Base-by-base conservation (phyloP, 2,329 filamentous ascomycete genomes). In the Aspergillus amoenus region DNA sequence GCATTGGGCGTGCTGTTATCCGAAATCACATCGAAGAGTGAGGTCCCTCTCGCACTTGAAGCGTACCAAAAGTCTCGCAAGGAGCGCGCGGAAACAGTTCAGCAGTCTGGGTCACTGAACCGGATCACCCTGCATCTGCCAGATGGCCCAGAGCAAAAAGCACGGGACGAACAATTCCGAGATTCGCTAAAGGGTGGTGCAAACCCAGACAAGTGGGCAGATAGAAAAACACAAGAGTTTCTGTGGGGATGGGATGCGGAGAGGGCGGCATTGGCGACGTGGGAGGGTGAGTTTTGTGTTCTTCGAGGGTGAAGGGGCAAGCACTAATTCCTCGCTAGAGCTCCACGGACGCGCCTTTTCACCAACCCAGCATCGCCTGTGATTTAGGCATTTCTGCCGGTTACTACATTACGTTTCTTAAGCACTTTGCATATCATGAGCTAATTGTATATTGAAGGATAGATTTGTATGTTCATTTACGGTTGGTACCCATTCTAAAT, bases 141-240 rank as follows among this genome's bases (percentile, higher is more conserved):
- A 13, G 74, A 76, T 54, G 74, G 73, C 0, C 71, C 72, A 2
- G 70, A 74, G 73, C 60, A 79, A 70, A 53, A 67, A 47, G 66
- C 72, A 40, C 61, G 75, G 74, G 55, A 82, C 82, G 58, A 66
- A 45, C 70, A 70, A 42, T 72, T 73, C 57, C 64, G 59, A 12
- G 58, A 64, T 9, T 68, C 70, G 8, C 59, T 63, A 51, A 55
- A 60, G 1, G 68, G 61, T 17, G 68, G 64, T 5, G 57, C 61
- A 3, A 74, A 69, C 40, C 85, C 85, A 2, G 86, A 88, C 71
- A 86, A 86, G 71, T 88, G 85, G 85, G 80, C 83, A 6, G 86
- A 85, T 66, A 82, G 83, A 12, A 84, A 87, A 58, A 84, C 86
- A 42, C 86, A 88, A 68, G 77, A 81, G 68, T 66, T 71, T 17